Base-by-base conservation (phyloP, 1,284 basidiomycete genomes). In the Irpex sp. region DNA sequence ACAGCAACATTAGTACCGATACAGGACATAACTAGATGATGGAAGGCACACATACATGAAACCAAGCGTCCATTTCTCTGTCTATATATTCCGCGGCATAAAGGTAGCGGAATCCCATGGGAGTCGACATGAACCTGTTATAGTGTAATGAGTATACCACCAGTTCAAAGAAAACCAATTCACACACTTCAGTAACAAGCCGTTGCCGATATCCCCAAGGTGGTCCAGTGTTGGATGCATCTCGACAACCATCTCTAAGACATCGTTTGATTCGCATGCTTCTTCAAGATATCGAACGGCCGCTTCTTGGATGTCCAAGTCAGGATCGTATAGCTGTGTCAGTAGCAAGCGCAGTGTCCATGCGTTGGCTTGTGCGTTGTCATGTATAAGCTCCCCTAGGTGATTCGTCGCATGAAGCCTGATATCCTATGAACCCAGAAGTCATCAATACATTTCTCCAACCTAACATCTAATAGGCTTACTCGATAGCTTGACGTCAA, bases 171-270 rank as follows among this genome's bases (percentile, higher is more conserved):
- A 34, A 37, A 13, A 48, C 13, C 17, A 40, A 21, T 5, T 1
- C 7, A 78, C 86, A 65, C 66, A 95, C 94, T 95, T 91, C 62
- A 96, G 82, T 55, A 98, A 78, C 21, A 99, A 77, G 2, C 93
- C 88, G 72, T 97, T 92, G 0, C 96, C 96, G 52, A 96, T 86
- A 65, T 97, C 94, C 4, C 96, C 96, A 1, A 99, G 82, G 77
- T 99, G 96, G 70, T 98, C 96, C 74, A 98, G 83, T 1, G 91
- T 94, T 0, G 97, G 97, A 66, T 95, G 89, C 88, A 98, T 92
- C 72, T 93, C 88, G 1, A 99, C 96, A 2, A 99, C 94, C 64
- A 93, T 84, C 71, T 97, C 91, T 38, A 99, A 82, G 17, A 93
- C 86, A 49, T 91, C 89, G 65, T 89, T 87, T 17, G 90, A 86